Base-by-base conservation (phyloP, 768 basidiomycete species). In the Flagelloscypha sp. region DNA sequence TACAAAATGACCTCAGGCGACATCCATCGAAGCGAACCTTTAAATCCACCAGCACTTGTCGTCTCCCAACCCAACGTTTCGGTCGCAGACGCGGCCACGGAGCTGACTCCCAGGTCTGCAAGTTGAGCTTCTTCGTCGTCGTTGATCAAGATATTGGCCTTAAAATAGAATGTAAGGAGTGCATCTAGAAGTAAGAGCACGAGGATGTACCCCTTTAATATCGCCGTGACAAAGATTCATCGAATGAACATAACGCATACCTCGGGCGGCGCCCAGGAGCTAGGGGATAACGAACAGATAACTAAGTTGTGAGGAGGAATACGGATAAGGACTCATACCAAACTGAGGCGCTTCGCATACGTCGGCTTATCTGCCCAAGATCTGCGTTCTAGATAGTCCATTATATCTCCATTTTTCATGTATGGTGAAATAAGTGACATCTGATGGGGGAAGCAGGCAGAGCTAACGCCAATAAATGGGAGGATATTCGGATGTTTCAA, bases 161-260 rank as follows among this genome's bases (percentile, higher is more conserved):
- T 15, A 2, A 8, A 13, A 24, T 2, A 23, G 15, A 30, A 33
- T n/a, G 35, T 27, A 38, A 11, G 2, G 2, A 25, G 15, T 16
- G 16, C 6, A 20, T 18, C 25, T n/a, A 25, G 20, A 24, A 11
- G n/a, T n/a, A n/a, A n/a, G n/a, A n/a, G n/a, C n/a, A n/a, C n/a
- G n/a, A n/a, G n/a, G n/a, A 44, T 34, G 32, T 28, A 56, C 55
- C 24, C 52, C 53, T 50, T 57, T 57, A n/a, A 59, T 42, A 41
- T 59, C 56, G 6, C 57, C 56, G 28, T 59, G 57, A n/a, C 55
- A 45, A 7, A 57, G 48, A 13, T 46, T 33, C 24, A 47, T 33
- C 13, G 16, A 17, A 37, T 59, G 57, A 4, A 59, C 41, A 41
- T 56, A 53, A 12, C 47, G 33, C n/a, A 59, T 23, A 11, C 58